These are phyloP conservation scores for Vigna hirtella DNA, from an alignment of 306 rosid genomes.

Conservation along the genomic window DNA sequence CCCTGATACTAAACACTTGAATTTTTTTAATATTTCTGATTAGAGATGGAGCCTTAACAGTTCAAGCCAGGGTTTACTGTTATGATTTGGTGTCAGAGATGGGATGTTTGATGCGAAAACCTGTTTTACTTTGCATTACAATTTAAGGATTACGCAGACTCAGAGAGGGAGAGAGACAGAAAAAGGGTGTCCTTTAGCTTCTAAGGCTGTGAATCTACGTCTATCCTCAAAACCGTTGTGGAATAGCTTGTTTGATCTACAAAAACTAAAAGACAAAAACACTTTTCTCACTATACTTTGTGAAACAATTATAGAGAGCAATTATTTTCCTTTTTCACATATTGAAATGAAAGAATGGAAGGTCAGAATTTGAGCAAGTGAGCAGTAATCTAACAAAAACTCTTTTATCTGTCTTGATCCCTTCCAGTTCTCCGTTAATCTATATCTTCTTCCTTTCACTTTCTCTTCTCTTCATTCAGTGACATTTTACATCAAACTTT, in stretches of 20 bases:
- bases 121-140: conserved; percentile 41
- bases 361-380: background rate
- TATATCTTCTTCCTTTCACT: background rate
- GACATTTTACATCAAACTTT: background rate
- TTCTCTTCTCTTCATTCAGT: background rate
- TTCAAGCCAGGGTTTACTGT: conserved; percentile 56
- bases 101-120: conserved; percentile 61
- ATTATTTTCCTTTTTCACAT: conserved; percentile 23
- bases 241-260: conserved; percentile 43
- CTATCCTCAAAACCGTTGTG: conserved; percentile 58
- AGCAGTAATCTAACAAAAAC: background rate
- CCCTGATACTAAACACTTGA: conserved; percentile 29
- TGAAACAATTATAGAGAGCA: background rate
- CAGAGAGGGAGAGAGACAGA: conserved; percentile 41
- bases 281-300: conserved; percentile 16
- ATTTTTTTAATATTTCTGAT: background rate
- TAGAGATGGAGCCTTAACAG: conserved; percentile 24
- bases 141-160: conserved; percentile 38
- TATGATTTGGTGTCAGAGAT: conserved; percentile 71
- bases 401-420: background rate
- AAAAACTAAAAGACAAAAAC: conserved; percentile 22
- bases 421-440: background rate
- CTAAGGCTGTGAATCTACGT: conserved; percentile 43
- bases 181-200: conserved; percentile 37
- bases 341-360: background rate